Conservation (phyloP, 176 grass and related monocot genomes). For the Musa troglodytarum region DNA sequence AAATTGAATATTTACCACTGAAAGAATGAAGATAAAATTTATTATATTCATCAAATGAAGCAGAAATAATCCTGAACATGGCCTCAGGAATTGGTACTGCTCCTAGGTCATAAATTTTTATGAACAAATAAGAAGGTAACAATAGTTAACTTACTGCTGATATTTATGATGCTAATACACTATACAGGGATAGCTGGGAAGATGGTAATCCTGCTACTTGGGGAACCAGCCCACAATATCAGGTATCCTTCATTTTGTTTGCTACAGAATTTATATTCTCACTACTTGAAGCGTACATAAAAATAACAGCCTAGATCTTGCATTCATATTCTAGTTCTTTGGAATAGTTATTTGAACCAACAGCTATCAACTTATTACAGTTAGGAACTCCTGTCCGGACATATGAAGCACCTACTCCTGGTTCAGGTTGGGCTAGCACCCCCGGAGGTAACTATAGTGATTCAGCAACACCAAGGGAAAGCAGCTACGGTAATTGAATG, state of each 20-base stretch:
- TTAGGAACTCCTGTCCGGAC: constrained; percentile 78
- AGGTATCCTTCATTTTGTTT: constrained; percentile 34
- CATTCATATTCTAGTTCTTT: constrained; percentile 5
- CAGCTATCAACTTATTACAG: constrained; percentile 36
- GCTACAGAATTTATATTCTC: too few species aligned
- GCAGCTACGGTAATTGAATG: constrained; percentile 67
- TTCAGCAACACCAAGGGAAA: constrained; percentile 67
- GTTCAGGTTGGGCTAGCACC: constrained; percentile 96
- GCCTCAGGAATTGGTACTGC: background rate
- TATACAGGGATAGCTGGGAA: constrained; percentile 91
- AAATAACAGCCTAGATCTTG: background rate
- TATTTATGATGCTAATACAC: constrained; percentile 11
- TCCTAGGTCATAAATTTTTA: background rate
- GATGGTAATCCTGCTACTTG: constrained; percentile 91
- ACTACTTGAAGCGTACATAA: background rate
- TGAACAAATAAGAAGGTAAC: background rate
- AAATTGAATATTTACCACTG: background rate
- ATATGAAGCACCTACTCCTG: constrained; percentile 96
- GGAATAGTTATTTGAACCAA: background rate
- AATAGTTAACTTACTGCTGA: background rate
- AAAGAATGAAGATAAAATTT: background rate
- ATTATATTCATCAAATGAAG: background rate
- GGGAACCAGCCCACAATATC: constrained; percentile 92
- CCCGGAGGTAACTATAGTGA: constrained; percentile 83
- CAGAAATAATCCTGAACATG: background rate